phyloP scores from a whole-genome alignment of 805 yeast species.

The Ogataea paraovalis region DNA sequence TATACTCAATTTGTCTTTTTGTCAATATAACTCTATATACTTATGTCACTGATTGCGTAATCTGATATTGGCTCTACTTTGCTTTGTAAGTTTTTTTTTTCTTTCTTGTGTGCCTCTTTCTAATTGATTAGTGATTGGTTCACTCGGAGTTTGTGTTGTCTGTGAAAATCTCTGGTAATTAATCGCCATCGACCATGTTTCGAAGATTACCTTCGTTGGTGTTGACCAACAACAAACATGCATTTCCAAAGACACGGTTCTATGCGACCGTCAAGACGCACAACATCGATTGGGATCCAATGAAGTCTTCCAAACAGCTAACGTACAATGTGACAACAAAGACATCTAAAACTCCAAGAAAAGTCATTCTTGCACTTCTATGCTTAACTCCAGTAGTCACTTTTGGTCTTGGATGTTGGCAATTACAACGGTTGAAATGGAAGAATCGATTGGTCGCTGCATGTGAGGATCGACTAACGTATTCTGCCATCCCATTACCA shows the following conservation, averaged over 20 bases:
- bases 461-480: constrained; percentile 77
- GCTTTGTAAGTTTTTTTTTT: too few species aligned
- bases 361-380: constrained; percentile 34
- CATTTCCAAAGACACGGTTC: neutral
- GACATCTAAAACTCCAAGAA: constrained; percentile 20
- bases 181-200: too few species aligned
- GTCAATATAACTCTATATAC: neutral
- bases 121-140: too few species aligned
- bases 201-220: too few species aligned
- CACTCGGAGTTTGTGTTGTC: too few species aligned
- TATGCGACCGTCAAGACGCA: constrained; percentile 53
- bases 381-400: constrained; percentile 84
- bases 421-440: constrained; percentile 80
- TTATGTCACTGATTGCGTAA: too few species aligned
- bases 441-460: constrained; percentile 76
- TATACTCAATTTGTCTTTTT: too few species aligned
- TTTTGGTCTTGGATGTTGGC: constrained; percentile 91
- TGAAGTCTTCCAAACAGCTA: constrained; percentile 45
- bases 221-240: too few species aligned
- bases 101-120: too few species aligned
- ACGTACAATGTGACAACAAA: constrained; percentile 26
- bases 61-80: too few species aligned
- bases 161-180: too few species aligned
- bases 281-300: constrained; percentile 81
- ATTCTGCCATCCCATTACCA: constrained; percentile 72